Conservation (phyloP, 1,284 basidiomycete species). For the Cutaneotrichosporon sp. region DNA sequence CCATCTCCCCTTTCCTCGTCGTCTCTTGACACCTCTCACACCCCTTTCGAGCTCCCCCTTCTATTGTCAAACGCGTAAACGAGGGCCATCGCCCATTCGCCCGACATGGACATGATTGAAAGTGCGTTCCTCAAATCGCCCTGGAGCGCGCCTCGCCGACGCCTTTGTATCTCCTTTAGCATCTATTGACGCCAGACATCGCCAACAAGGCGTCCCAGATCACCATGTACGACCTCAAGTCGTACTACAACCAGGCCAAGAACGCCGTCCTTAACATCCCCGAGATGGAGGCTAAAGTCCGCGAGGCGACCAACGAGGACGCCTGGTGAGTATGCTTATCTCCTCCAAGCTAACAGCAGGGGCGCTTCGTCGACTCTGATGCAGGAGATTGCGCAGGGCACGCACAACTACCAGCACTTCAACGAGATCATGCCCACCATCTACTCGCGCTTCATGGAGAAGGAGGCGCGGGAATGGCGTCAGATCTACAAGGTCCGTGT, state of each 20-base stretch:
- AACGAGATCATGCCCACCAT: constrained; percentile 99
- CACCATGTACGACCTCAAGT: constrained; percentile 84
- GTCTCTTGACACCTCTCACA: neutral
- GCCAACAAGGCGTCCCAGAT: constrained; percentile 53
- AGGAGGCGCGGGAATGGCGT: constrained; percentile 96
- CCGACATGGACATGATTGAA: constrained; percentile 24
- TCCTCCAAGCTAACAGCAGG: constrained; percentile 57
- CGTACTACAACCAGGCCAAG: constrained; percentile 82
- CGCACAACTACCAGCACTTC: constrained; percentile 71
- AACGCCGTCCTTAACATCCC: constrained; percentile 70
- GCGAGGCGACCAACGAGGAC: constrained; percentile 97
- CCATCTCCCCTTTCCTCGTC: neutral
- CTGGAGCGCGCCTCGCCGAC: neutral
- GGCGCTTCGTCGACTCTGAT: constrained; percentile 97
- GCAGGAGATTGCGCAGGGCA: constrained; percentile 81
- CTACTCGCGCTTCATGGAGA: constrained; percentile 93
- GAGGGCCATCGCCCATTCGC: constrained; percentile 7
- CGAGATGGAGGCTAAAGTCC: constrained; percentile 96
- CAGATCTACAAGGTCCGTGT: constrained; percentile 91
- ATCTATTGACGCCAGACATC: constrained; percentile 35
- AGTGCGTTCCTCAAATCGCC: neutral
- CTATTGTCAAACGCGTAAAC: neutral
- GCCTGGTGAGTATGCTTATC: constrained; percentile 68
- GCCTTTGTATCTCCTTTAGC: neutral
- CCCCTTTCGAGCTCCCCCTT: neutral